Evolutionary conservation across 331 rosid species (phyloP).

Genomic region (Saraca asoca): DNA sequence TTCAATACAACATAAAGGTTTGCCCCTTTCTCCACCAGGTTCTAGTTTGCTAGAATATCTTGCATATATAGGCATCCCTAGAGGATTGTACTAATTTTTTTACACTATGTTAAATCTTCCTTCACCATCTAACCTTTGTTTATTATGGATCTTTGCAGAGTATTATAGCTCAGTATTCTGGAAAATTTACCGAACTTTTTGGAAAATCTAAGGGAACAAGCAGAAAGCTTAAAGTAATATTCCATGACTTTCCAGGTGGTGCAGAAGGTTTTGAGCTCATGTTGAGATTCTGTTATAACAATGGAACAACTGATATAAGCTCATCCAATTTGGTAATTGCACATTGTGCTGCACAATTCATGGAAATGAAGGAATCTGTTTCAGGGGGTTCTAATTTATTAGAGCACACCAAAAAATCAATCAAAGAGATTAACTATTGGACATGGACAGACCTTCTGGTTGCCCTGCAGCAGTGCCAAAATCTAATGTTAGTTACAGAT

Average conservation of each 20-base stretch:
- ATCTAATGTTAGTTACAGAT: constrained; percentile 37
- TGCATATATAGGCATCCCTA: constrained; percentile 19
- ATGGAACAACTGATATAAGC: constrained; percentile 48
- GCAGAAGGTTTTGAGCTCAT: constrained; percentile 75
- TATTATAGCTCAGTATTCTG: constrained; percentile 59
- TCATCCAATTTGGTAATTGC: constrained; percentile 64
- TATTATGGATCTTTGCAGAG: constrained; percentile 48
- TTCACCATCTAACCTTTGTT: constrained; percentile 28
- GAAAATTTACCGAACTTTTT: constrained; percentile 68
- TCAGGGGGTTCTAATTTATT: constrained; percentile 46
- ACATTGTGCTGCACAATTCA: constrained; percentile 62
- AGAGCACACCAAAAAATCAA: constrained; percentile 62
- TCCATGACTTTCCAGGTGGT: constrained; percentile 96
- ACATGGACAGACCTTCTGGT: constrained; percentile 76
- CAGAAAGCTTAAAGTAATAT: constrained; percentile 68
- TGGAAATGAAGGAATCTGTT: constrained; percentile 72
- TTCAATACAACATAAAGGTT: not conserved
- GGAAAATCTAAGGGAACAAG: constrained; percentile 55
- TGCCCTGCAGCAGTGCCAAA: constrained; percentile 65
- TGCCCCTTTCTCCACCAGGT: not conserved
- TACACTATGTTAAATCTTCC: not conserved
- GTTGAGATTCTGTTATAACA: constrained; percentile 68
- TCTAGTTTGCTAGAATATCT: constrained; percentile 12
- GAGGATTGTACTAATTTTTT: not conserved
- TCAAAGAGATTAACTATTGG: constrained; percentile 73